These are phyloP conservation scores for Coemansia sp. DNA, from an alignment of 192 early-diverging fungal species.

Conservation along the genomic window DNA sequence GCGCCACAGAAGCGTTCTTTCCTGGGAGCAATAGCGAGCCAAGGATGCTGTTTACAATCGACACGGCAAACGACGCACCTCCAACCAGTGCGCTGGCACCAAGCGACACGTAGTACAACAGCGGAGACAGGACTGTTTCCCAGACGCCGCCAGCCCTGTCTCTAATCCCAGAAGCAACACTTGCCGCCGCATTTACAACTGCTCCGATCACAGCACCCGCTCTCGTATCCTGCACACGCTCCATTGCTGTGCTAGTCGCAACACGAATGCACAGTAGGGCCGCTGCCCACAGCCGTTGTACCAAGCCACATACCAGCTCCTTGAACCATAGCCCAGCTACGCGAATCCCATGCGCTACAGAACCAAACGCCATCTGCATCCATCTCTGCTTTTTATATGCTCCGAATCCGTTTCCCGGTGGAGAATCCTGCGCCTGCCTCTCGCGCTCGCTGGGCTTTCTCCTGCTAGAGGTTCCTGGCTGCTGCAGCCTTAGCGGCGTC, in stretches of 20 bases:
- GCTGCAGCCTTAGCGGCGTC: conserved; percentile 37
- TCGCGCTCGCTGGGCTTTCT: no score
- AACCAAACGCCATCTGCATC: background rate
- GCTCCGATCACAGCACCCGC: background rate
- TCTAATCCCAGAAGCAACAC: background rate
- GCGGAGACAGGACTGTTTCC: background rate
- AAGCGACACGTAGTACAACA: conserved; percentile 5
- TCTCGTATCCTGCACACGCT: background rate
- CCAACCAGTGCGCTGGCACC: background rate
- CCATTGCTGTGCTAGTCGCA: background rate
- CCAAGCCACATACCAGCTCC: background rate
- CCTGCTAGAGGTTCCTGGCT: background rate
- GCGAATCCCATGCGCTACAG: background rate
- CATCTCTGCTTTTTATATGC: background rate
- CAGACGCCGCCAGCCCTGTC: background rate
- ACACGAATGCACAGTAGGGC: background rate
- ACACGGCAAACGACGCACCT: conserved; percentile 1
- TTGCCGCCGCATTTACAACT: background rate
- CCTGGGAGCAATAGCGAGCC: background rate
- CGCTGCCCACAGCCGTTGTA: conserved; percentile 7
- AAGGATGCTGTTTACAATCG: conserved; percentile 3
- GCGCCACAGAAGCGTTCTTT: background rate
- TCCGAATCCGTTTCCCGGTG: background rate
- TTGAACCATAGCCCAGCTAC: background rate
- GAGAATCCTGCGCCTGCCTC: background rate